Base-by-base conservation (phyloP, 164 flowering plant species). In the Stephania japonica region DNA sequence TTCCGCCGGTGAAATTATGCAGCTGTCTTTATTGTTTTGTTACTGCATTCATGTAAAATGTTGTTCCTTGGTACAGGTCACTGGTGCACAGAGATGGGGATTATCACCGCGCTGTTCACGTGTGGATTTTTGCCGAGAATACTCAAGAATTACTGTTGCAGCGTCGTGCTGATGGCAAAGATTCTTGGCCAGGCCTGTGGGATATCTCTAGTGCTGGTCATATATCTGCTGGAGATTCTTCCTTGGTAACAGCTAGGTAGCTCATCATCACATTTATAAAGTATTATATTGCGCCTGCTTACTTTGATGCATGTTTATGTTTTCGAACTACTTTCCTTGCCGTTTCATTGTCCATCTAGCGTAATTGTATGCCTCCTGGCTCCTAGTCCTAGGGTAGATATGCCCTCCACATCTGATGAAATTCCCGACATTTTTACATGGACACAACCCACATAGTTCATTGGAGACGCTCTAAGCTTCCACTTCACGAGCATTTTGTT, bases 191-290 rank as follows among this genome's bases (percentile, higher is more conserved):
- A 4, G 92, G 97, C 18, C 43, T 84, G 65, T 94, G 98, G 98
- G 98, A 94, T 81, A 84, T 90, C 65, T 94, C 98, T 14, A 92
- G 98, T 76, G 98, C 97, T 41, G 98, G 98, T 27, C 97, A 94
- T 76, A 84, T 94, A 70, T 90, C 98, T 70, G 93, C 98, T 68
- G 97, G 97, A 18, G 92, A 92, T 79, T 81, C 95, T 6, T 94
- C 98, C 49, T 93, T 94, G 75, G 27, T 87, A 63, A 74, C 95
- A 11, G 98, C 95, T 24, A 86, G 90, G 98, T 93, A 69, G 11
- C 41, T 42, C 1, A 1, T 53, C 61, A 12, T 53, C 19, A n/a
- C 61, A 53, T 53, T 53, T 53, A 53, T 53, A 53, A 53, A 53
- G 61, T 32, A 4, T 53, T 16, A 12, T 3, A 19, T 53, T 5